Evolutionary conservation across 805 yeast species (phyloP).

Genomic region (Isabelozyma gotoi): DNA sequence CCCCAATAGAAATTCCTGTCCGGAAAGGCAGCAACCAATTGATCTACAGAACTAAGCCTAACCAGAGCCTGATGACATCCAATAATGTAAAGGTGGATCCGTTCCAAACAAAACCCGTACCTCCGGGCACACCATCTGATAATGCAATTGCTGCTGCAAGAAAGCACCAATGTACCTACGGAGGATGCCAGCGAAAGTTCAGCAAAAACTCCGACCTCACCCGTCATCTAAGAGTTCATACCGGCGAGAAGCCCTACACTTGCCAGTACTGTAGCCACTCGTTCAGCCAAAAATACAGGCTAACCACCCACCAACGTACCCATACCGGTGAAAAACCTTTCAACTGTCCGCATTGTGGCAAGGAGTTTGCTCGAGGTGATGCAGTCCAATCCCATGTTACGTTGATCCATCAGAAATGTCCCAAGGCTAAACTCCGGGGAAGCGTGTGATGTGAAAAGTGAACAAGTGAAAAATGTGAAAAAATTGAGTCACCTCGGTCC

Average conservation of each 20-base stretch:
- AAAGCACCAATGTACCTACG: conserved; percentile 9
- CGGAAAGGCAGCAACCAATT: no score
- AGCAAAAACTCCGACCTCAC: conserved; percentile 13
- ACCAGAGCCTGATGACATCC: no score
- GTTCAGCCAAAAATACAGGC: conserved; percentile 18
- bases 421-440: background rate
- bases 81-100: no score
- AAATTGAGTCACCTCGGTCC: background rate
- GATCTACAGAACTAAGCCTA: no score
- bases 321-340: conserved; percentile 26
- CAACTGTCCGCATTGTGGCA: conserved; percentile 18
- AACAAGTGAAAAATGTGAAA: background rate
- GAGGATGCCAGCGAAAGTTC: conserved; percentile 15
- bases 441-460: background rate
- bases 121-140: no score
- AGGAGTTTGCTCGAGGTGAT: conserved; percentile 23
- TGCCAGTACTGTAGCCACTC: conserved; percentile 14
- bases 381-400: conserved; percentile 21
- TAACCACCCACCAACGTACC: conserved; percentile 21
- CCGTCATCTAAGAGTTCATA: conserved; percentile 14
- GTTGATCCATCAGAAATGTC: conserved; percentile 11
- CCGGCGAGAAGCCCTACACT: conserved; percentile 16
- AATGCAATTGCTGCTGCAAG: no score
- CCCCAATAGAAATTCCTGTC: no score
- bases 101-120: no score